Percentiles rank a stretch among this genome's conserved stretches.
These are phyloP conservation scores for Nothophaeocryptopus gaeumannii DNA, from an alignment of 2,329 filamentous ascomycete genomes.

Conservation along the genomic window DNA sequence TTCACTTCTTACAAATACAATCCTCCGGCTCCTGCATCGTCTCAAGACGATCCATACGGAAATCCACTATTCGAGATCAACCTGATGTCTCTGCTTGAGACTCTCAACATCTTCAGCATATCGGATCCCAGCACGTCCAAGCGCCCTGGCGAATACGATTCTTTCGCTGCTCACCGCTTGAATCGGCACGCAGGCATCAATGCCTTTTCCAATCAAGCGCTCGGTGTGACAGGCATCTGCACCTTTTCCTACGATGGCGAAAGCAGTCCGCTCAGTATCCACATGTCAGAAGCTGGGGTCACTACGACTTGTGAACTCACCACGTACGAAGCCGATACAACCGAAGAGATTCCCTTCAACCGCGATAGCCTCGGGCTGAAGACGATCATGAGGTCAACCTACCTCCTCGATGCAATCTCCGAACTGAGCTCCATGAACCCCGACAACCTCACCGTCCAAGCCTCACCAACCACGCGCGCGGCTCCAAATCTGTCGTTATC, in stretches of 20 bases:
- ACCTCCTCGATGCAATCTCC: slow-evolving; percentile 67
- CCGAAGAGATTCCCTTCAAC: slow-evolving; percentile 82
- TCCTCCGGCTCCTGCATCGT: slow-evolving; percentile 41
- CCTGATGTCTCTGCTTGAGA: slow-evolving; percentile 82
- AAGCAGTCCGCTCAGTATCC: slow-evolving; percentile 77
- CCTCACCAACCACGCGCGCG: slow-evolving; percentile 34
- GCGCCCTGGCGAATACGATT: slow-evolving; percentile 37
- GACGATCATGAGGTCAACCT: slow-evolving; percentile 83
- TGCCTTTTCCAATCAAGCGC: slow-evolving; percentile 78
- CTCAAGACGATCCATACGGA: slow-evolving; percentile 39
- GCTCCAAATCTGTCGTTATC: slow-evolving; percentile 66
- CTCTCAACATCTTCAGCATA: slow-evolving; percentile 89
- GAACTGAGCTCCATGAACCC: slow-evolving; percentile 70
- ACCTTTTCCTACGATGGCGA: slow-evolving; percentile 72
- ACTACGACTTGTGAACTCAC: slow-evolving; percentile 86
- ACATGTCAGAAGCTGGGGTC: slow-evolving; percentile 80
- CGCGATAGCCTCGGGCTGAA: slow-evolving; percentile 79
- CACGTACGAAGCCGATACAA: slow-evolving; percentile 61
- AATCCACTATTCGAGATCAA: slow-evolving; percentile 81
- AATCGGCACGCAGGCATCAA: slow-evolving; percentile 47
- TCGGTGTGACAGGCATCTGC: slow-evolving; percentile 83
- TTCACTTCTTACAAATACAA: slow-evolving; percentile 83
- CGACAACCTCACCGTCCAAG: slow-evolving; percentile 47
- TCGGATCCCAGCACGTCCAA: slow-evolving; percentile 41
- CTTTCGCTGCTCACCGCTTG: slow-evolving; percentile 38